Evolutionary conservation across 305 asterid species (phyloP), one percentile per base, ranked within the genome.

Genomic region (Withania somnifera): DNA sequence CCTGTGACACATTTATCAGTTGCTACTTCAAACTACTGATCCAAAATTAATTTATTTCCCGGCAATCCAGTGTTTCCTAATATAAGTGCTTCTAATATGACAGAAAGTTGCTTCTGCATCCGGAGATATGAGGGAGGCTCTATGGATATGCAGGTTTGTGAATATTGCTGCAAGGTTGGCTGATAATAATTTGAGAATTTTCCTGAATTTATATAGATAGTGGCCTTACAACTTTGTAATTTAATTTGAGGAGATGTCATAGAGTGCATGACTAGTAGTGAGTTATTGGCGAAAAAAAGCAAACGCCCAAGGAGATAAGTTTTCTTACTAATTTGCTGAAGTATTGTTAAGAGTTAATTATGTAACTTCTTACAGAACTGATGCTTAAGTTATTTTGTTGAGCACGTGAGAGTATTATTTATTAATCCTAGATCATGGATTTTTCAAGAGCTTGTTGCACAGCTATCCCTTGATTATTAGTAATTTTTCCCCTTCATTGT

Each of bases 61-160:
- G 14, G 63, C 36, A 11, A 42, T 56, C 20, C 56, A 26, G 36
- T 13, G n/a, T 76, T 40, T 7, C 67, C 81, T 82, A 76, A 80
- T 61, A 11, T 8, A 75, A 75, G 5, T 82, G 82, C 82, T 86
- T 88, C 75, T 89, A 10, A 66, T 87, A 38, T 82, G 84, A 86
- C 89, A 95, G 99, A 95, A 82, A 91, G 95, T 94, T 84, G 93
- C 98, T 82, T 92, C 97, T 61, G 97, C 96, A 78, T 95, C 99
- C 60, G 98, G 99, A 84, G 99, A 95, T 83, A 91, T 94, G 94
- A 89, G 98, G 86, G 91, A 91, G 88, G 99, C 98, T 81, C 95
- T 96, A 66, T 92, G 97, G 47, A 90, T 94, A 83, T 93, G 98
- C 93, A 96, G 98, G 99, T 96, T 87, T 64, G 85, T 81, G 64